Conservation (phyloP, 2,329 filamentous ascomycete genomes). For the Thielaviopsis musarum region DNA sequence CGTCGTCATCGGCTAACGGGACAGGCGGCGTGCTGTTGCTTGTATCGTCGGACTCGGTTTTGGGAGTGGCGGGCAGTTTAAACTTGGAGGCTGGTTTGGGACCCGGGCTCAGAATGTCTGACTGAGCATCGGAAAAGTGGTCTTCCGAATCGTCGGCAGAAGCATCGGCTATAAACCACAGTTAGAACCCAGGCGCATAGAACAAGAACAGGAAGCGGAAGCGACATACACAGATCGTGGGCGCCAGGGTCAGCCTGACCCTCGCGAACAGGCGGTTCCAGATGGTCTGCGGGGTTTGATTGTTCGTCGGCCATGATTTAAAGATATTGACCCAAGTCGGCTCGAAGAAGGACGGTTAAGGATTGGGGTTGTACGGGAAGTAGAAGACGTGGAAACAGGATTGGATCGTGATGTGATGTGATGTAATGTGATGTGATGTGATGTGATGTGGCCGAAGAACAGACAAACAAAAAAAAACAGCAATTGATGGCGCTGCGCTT, state of each 20-base stretch:
- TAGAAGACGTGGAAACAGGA: neutral
- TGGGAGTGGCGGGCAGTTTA: slow-evolving; percentile 33
- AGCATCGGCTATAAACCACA: slow-evolving; percentile 2
- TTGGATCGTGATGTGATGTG: neutral
- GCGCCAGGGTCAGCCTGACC: slow-evolving; percentile 36
- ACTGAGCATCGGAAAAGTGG: slow-evolving; percentile 52
- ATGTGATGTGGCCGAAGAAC: neutral
- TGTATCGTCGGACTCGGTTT: neutral
- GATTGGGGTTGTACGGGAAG: neutral
- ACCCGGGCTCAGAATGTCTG: slow-evolving; percentile 27
- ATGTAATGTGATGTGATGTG: neutral
- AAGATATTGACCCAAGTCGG: neutral
- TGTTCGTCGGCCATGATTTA: neutral
- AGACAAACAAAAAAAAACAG: neutral
- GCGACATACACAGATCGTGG: slow-evolving; percentile 37
- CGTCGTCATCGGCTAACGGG: slow-evolving; percentile 24
- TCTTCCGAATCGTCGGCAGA: slow-evolving; percentile 40
- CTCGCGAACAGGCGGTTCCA: slow-evolving; percentile 1
- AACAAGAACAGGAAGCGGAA: neutral
- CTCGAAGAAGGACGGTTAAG: neutral
- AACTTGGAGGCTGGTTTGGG: slow-evolving; percentile 13
- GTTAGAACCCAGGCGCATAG: neutral
- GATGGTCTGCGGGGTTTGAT: neutral
- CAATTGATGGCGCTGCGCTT: neutral
- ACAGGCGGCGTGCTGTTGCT: slow-evolving; percentile 35